These are phyloP conservation scores for Ambrosia hybrid DNA, from an alignment of 140 eudicot species.

Conservation along the genomic window DNA sequence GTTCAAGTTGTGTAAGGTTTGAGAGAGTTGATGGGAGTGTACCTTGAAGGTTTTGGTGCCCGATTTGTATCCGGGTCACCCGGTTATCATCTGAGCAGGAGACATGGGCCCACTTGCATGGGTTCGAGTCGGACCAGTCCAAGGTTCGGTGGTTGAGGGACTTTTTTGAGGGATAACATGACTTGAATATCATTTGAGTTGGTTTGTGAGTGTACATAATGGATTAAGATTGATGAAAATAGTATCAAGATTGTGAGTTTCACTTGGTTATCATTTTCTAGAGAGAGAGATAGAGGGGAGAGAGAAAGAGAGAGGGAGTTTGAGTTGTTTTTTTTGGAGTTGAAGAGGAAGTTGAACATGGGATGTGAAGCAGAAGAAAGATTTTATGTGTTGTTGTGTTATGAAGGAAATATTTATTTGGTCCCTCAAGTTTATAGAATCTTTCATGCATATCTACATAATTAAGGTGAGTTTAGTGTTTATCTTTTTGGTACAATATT, in stretches of 20 bases:
- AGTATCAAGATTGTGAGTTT: slow-evolving; percentile 25
- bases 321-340: too few species aligned
- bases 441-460: neutral
- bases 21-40: slow-evolving; percentile 69
- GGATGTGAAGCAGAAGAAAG: slow-evolving; percentile 15
- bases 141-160: slow-evolving; percentile 46
- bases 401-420: slow-evolving; percentile 21
- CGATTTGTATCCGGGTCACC: slow-evolving; percentile 90
- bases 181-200: slow-evolving; percentile 44
- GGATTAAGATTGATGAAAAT: slow-evolving; percentile 34
- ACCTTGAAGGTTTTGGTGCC: slow-evolving; percentile 76
- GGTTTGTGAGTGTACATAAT: slow-evolving; percentile 40
- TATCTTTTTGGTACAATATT: neutral
- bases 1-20: slow-evolving; percentile 53
- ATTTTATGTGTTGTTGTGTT: slow-evolving; percentile 4
- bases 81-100: slow-evolving; percentile 57
- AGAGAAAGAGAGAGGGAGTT: slow-evolving; percentile 20
- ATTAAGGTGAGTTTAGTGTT: neutral
- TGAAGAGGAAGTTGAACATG: neutral
- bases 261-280: slow-evolving; percentile 31
- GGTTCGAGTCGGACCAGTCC: slow-evolving; percentile 89
- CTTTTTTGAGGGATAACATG: slow-evolving; percentile 67
- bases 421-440: slow-evolving; percentile 29
- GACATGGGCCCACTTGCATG: slow-evolving; percentile 77
- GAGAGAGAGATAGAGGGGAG: slow-evolving; percentile 9